Base-by-base conservation (phyloP, 495 filamentous ascomycete genomes). In the Neurospora sp. region DNA sequence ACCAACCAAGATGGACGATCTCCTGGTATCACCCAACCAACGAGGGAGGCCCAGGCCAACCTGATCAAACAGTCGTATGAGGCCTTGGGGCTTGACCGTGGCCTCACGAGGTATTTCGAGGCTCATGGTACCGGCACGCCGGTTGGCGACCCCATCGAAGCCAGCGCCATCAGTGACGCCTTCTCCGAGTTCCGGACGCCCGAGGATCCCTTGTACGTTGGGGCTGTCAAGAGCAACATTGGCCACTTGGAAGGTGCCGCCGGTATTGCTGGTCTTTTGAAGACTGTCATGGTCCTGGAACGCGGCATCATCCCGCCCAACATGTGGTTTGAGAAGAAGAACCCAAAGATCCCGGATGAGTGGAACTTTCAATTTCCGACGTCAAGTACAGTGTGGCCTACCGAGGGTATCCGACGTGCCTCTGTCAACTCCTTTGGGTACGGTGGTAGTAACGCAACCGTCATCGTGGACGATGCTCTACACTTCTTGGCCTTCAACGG, bases 1-100 rank as follows among this genome's bases (percentile, higher is more conserved):
- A 75, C 85, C 27, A 90, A 91, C 89, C 89, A 0, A 86, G 87
- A 90, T 73, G 86, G 87, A 31, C 80, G 82, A 5, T 80, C 81
- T 0, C 80, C 80, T 0, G 84, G 84, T 0, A 85, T 90, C 10
- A 89, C 85, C 85, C 27, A 90, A 90, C 89, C 89, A 0, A 86
- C 79, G 53, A 73, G 78, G 5, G 73, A 78, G 7, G 85, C 87
- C 0, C 89, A 91, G 72, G 84, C 82, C 31, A 77, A 76, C 0
- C 71, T 88, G 3, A 89, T 90, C 8, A 77, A 81, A 2, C 70
- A 77, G 0, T 79, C 81, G 0, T 90, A 91, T 69, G 70, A 71
- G 0, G 73, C 76, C 6, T 84, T 85, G 16, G 83, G 82, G 3
- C 75, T 90, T 1, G 74, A 81, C 72, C 82, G 82, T 73, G 75